Evolutionary conservation across 768 basidiomycete genomes (phyloP).

Genomic region (Collybia mongolica): DNA sequence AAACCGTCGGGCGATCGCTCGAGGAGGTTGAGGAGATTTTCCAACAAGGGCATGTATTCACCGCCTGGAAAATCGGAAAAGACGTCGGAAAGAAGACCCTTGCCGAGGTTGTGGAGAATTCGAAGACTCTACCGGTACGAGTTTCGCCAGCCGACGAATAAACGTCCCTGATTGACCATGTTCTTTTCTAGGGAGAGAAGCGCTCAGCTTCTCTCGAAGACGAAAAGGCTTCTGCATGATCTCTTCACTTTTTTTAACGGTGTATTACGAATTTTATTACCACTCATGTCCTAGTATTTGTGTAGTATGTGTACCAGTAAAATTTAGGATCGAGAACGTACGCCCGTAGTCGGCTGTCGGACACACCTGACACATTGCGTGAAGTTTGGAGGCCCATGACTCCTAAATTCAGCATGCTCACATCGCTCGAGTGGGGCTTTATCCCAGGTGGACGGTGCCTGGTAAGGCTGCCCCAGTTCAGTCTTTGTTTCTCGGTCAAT

Average conservation of each 20-base stretch:
- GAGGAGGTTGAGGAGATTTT: slow-evolving; percentile 84
- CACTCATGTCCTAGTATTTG: not conserved
- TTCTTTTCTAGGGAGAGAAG: slow-evolving; percentile 4
- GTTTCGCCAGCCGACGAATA: not conserved
- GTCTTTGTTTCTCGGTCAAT: too few relatives aligned
- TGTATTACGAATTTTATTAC: slow-evolving; percentile 1
- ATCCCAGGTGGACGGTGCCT: too few relatives aligned
- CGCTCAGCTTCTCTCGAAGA: slow-evolving; percentile 9
- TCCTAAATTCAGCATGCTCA: too few relatives aligned
- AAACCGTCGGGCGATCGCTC: slow-evolving; percentile 69
- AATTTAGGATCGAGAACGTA: not conserved
- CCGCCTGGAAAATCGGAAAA: slow-evolving; percentile 67
- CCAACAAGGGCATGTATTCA: slow-evolving; percentile 62
- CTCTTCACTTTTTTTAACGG: not conserved
- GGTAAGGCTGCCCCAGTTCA: too few relatives aligned
- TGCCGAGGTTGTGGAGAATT: slow-evolving; percentile 43
- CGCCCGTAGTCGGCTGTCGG: too few relatives aligned
- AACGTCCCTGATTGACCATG: not conserved
- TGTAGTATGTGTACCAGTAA: not conserved
- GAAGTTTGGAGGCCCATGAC: too few relatives aligned
- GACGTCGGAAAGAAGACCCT: slow-evolving; percentile 64
- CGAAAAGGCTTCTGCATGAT: slow-evolving; percentile 10
- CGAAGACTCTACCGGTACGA: slow-evolving; percentile 12
- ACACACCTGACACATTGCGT: too few relatives aligned
- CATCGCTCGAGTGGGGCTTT: too few relatives aligned